Evolutionary conservation across 2,329 filamentous ascomycete genomes (phyloP).

Genomic region (Penicillium crustosum): DNA sequence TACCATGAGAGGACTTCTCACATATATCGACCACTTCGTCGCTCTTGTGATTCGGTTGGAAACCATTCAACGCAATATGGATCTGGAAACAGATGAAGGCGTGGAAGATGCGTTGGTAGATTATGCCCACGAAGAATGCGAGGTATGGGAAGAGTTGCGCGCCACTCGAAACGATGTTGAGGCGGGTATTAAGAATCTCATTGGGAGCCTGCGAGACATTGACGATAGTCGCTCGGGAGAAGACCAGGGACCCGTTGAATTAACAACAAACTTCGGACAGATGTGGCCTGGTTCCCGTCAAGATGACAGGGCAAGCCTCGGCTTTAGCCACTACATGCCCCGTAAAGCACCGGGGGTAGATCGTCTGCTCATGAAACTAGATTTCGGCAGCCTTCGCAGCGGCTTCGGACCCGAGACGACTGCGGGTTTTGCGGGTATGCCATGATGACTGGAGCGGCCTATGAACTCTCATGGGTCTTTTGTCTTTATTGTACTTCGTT

Average conservation of each 20-base stretch:
- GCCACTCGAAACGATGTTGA: conserved; percentile 66
- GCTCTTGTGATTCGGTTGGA: conserved; percentile 75
- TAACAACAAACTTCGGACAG: conserved; percentile 28
- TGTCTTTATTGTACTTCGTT: background rate
- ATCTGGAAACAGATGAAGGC: conserved; percentile 78
- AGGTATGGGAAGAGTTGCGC: conserved; percentile 64
- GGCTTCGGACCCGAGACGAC: conserved; percentile 16
- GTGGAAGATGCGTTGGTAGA: conserved; percentile 74
- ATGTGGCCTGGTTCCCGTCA: conserved; percentile 31
- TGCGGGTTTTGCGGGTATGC: conserved; percentile 14
- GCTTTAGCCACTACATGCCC: conserved; percentile 59
- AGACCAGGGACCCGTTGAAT: conserved; percentile 34
- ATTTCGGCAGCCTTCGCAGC: conserved; percentile 50
- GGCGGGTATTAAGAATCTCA: conserved; percentile 61
- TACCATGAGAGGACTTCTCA: conserved; percentile 40
- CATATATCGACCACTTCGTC: conserved; percentile 74
- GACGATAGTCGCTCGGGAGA: conserved; percentile 55
- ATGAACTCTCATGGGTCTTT: background rate
- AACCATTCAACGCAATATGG: conserved; percentile 71
- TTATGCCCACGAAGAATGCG: conserved; percentile 68
- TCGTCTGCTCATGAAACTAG: conserved; percentile 85
- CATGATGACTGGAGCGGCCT: conserved; percentile 2
- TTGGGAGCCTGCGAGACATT: conserved; percentile 59
- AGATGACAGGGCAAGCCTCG: conserved; percentile 18
- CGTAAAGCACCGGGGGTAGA: conserved; percentile 77